Conservation (phyloP, 2,329 filamentous ascomycete species). For the Camptophora hylomeconis region DNA sequence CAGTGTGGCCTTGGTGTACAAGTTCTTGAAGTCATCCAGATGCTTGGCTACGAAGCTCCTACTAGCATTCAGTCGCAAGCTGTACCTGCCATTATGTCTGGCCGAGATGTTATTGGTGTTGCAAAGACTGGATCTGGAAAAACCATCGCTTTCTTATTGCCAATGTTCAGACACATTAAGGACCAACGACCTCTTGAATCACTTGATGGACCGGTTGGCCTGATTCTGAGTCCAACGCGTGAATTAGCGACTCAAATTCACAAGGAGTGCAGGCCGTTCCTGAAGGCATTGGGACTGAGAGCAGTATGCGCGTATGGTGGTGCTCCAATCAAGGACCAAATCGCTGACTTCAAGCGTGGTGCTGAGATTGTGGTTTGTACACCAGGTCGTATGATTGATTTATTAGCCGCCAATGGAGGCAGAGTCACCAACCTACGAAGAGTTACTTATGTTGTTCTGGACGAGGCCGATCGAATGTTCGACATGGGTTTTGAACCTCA, state of each 20-base stretch:
- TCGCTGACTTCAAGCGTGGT: slow-evolving; percentile 87
- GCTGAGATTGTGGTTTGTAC: slow-evolving; percentile 93
- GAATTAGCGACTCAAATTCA: slow-evolving; percentile 92
- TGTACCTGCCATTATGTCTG: slow-evolving; percentile 88
- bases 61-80: slow-evolving; percentile 94
- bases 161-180: slow-evolving; percentile 96
- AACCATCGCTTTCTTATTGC: slow-evolving; percentile 85
- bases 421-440: slow-evolving; percentile 80
- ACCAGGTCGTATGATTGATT: slow-evolving; percentile 87
- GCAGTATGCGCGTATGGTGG: slow-evolving; percentile 91
- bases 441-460: slow-evolving; percentile 86
- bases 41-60: slow-evolving; percentile 71
- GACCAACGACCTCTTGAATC: slow-evolving; percentile 74
- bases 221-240: slow-evolving; percentile 89
- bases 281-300: slow-evolving; percentile 72
- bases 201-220: slow-evolving; percentile 71
- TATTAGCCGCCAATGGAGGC: slow-evolving; percentile 86
- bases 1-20: slow-evolving; percentile 84
- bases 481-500: slow-evolving; percentile 99
- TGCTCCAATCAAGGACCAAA: slow-evolving; percentile 92
- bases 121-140: slow-evolving; percentile 97
- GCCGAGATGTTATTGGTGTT: slow-evolving; percentile 86
- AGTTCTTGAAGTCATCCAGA: slow-evolving; percentile 71
- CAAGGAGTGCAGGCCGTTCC: slow-evolving; percentile 84
- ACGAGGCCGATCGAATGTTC: slow-evolving; percentile 98